Evolutionary conservation across 192 early-diverging fungal species (phyloP).

Genomic region (Coemansia reversa): DNA sequence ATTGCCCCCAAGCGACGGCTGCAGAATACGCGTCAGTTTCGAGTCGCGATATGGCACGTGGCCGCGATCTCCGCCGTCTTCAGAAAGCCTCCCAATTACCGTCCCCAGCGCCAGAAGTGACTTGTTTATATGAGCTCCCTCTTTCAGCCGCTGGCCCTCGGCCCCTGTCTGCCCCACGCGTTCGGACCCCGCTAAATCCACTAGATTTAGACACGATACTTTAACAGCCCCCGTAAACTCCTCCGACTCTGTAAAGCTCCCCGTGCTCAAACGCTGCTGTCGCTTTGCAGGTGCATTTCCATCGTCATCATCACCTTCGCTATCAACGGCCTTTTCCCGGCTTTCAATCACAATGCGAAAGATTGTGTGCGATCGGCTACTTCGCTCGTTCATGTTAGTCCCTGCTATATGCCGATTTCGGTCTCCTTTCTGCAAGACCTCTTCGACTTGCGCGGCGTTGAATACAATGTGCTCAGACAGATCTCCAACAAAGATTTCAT

Average conservation of each 20-base stretch:
- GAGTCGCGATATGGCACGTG: conserved; percentile 98
- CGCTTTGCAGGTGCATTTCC: conserved; percentile 4
- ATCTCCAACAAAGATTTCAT: conserved; percentile 64
- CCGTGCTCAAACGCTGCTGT: conserved; percentile 38
- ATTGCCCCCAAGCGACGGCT: conserved; percentile 88
- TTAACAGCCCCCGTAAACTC: conserved; percentile 54
- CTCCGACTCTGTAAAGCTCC: conserved; percentile 23
- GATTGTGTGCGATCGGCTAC: conserved; percentile 92
- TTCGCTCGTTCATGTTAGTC: conserved; percentile 91
- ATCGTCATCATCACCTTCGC: neutral
- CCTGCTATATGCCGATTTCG: conserved; percentile 80
- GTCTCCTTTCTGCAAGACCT: conserved; percentile 75
- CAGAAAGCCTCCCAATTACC: conserved; percentile 88
- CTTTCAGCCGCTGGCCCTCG: conserved; percentile 84
- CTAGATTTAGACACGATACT: conserved; percentile 73
- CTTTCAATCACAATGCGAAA: conserved; percentile 92
- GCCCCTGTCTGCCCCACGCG: conserved; percentile 72
- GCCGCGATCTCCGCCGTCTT: conserved; percentile 55
- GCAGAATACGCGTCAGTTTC: conserved; percentile 91
- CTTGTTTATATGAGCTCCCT: conserved; percentile 96
- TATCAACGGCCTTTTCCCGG: conserved; percentile 51
- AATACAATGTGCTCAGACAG: conserved; percentile 66
- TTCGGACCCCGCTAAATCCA: conserved; percentile 97
- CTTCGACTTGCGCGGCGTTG: conserved; percentile 63
- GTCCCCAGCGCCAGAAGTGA: conserved; percentile 85